Evolutionary conservation across 2,329 filamentous ascomycete species (phyloP), one percentile per base, ranked within the genome.

Genomic region (Monilinia fructigena): DNA sequence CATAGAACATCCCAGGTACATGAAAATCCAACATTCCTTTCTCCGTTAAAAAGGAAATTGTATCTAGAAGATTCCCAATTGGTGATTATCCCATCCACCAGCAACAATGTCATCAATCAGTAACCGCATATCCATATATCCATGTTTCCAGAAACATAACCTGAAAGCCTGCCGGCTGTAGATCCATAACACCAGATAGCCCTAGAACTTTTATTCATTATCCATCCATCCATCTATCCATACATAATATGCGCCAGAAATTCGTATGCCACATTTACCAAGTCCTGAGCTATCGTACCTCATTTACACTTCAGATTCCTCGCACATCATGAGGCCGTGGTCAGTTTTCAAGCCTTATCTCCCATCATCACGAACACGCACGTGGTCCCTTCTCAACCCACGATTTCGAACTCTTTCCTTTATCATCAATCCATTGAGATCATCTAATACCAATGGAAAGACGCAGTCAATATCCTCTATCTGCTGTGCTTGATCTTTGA

Each of bases 351-450:
- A n/a, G 6, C 4, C 45, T 59, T 6, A 59, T 35, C 26, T 48
- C 28, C 42, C 42, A 18, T 20, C 4, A 23, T 48, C 35, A 48
- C 56, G 2, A 11, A 48, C 7, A 35, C 58, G 12, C 45, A 38
- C 8, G 18, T 18, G 3, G 16, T 48, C 58, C 12, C 7, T 60
- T 18, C 2, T 50, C 45, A 38, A 20, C 0, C 58, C 45, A 26
- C 58, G 45, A 2, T 60, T 45, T 38, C 45, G 45, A 26, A 38
- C 12, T 16, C 20, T 48, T 8, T 28, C 20, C n/a, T 60, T 23
- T 20, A 50, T 60, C 45, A 60, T 65, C 55, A 65, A 60, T 4
- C 35, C 55, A 50, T 65, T 50, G 3, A 65, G 18, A 60, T 65
- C 55, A 23, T 48, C 47, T 1, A 59, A 8, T 2, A 60, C 23